These are phyloP conservation scores for Mycena venus DNA, from an alignment of 768 basidiomycete species.

Conservation along the genomic window DNA sequence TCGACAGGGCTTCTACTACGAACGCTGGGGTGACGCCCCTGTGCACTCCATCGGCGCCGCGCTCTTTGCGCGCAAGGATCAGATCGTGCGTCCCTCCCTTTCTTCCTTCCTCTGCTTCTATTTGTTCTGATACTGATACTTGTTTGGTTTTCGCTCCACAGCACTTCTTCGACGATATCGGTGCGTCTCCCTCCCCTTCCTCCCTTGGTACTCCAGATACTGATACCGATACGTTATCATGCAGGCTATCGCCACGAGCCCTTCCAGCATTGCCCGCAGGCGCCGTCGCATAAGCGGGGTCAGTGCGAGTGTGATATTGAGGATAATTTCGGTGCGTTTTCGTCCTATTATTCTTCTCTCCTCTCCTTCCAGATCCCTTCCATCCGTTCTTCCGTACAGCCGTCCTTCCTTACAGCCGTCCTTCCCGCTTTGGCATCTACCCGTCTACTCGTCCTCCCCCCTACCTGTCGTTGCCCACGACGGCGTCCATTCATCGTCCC, in stretches of 20 bases:
- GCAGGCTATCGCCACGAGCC: conserved; percentile 46
- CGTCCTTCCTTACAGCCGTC: too few species aligned
- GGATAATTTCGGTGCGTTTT: conserved; percentile 64
- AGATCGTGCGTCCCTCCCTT: conserved; percentile 43
- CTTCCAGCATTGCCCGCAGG: conserved; percentile 45
- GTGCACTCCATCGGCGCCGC: conserved; percentile 71
- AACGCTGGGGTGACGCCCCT: conserved; percentile 59
- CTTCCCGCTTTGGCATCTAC: too few species aligned
- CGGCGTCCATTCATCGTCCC: too few species aligned
- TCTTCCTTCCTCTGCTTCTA: conserved; percentile 6
- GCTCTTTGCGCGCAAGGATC: conserved; percentile 53
- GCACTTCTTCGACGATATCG: conserved; percentile 72
- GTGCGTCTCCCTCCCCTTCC: background rate
- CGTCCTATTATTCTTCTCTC: background rate
- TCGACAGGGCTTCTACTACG: conserved; percentile 60
- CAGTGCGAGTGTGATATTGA: conserved; percentile 73
- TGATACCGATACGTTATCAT: too few species aligned
- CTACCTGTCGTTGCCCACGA: too few species aligned
- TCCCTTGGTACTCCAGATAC: background rate
- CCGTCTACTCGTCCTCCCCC: too few species aligned
- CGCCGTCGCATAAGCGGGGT: conserved; percentile 62
- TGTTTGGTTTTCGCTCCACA: too few species aligned
- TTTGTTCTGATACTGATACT: background rate
- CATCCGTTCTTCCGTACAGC: too few species aligned
- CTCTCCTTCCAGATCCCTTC: background rate